Conservation (phyloP, 495 filamentous ascomycete genomes). For the Talaromyces stipitatus region DNA sequence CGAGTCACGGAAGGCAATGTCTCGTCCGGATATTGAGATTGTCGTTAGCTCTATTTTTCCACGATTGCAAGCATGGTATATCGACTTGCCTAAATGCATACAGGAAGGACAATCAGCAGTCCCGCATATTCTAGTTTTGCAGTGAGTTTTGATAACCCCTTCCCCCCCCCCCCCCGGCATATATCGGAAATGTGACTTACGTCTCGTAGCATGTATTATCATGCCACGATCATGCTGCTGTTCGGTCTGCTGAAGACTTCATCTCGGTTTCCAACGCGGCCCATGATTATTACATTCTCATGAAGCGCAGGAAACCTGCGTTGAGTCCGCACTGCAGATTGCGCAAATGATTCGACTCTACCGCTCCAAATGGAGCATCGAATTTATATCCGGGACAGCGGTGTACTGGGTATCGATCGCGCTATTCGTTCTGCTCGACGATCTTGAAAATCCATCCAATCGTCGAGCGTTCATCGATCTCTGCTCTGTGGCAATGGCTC, state of each 20-base stretch:
- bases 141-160: conserved; percentile 19
- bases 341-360: conserved; percentile 23
- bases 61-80: conserved; percentile 21
- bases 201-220: conserved; percentile 17
- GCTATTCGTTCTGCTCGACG: conserved; percentile 22
- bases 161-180: no score
- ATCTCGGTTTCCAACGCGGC: conserved; percentile 4
- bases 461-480: conserved; percentile 22
- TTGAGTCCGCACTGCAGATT: conserved; percentile 22
- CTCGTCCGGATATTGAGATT: conserved; percentile 13
- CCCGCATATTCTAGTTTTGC: conserved; percentile 27
- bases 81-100: conserved; percentile 19
- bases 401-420: conserved; percentile 24
- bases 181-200: background rate
- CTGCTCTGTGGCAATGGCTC: conserved; percentile 15
- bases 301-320: conserved; percentile 13
- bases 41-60: conserved; percentile 15
- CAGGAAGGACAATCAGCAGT: conserved; percentile 16
- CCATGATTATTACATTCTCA: background rate
- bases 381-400: conserved; percentile 26
- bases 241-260: conserved; percentile 12
- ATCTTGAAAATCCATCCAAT: conserved; percentile 16
- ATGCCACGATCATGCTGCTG: conserved; percentile 20
- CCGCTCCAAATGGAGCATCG: conserved; percentile 24
- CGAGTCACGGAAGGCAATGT: conserved; percentile 7